Evolutionary conservation across 2,329 filamentous ascomycete species (phyloP), one percentile per base, ranked within the genome.

Genomic region (Fusarium oxysporum): DNA sequence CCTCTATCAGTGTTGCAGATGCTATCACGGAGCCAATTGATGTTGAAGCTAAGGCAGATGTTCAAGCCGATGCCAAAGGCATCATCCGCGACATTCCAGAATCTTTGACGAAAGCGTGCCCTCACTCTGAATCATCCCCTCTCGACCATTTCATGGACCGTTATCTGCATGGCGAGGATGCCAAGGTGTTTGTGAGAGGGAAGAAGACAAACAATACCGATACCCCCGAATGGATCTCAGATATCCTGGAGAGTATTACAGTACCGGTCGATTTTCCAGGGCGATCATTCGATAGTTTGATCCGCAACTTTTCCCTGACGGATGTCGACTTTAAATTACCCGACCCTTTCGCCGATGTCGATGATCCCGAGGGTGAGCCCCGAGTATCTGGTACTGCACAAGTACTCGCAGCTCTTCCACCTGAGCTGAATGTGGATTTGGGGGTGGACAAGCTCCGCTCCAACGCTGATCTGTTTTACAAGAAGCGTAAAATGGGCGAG

Each of bases 301-400:
- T 99, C 79, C 92, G 92, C 75, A 96, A 96, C 75, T 98, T 98
- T 79, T 93, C 94, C 28, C 85, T 98, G 73, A 90, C 91, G 4
- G 89, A 98, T 78, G 94, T 97, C 44, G 91, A 97, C 77, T 97
- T 99, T 81, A 90, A 89, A 54, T 84, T 99, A 50, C 96, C 96
- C 1, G 90, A 95, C 76, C 92, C 93, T 1, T 89, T 92, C 76
- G 93, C 94, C 5, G 91, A 95, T 23, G 93, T 93, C 1, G 89
- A 88, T 64, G 90, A 91, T 16, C 93, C 94, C 1, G 90, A 92
- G 56, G 87, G 92, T 8, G 89, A 92, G 61, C 95, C 95, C 14
- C 91, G 89, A 61, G 91, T 99, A 21, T 97, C 94, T 35, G 95
- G 95, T 6, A 91, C 92, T 25, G 92, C 98, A 50, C 86, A 93